These are phyloP conservation scores for Monosporascus sp. DNA, from an alignment of 2,329 filamentous ascomycete genomes.

Conservation along the genomic window DNA sequence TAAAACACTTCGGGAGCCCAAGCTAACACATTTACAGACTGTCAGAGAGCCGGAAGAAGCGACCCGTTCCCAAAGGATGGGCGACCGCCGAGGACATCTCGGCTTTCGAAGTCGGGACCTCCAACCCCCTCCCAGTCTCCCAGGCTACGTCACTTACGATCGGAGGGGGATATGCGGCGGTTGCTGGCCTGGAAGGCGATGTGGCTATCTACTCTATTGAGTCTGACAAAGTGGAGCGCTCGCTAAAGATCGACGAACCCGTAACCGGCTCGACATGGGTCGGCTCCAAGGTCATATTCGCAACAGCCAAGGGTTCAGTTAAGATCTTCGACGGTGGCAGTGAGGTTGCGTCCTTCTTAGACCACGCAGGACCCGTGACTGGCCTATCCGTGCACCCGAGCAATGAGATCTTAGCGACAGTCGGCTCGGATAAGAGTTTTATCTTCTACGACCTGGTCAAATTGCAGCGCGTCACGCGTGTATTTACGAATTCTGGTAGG, in stretches of 20 bases:
- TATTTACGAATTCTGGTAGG: conserved; percentile 76
- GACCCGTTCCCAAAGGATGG: conserved; percentile 81
- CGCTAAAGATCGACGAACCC: conserved; percentile 60
- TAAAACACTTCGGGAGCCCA: conserved; percentile 7
- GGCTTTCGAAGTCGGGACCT: conserved; percentile 38
- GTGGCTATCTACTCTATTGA: conserved; percentile 71
- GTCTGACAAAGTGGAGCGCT: conserved; percentile 61
- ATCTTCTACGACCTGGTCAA: conserved; percentile 76
- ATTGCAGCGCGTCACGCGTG: conserved; percentile 66
- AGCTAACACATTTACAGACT: conserved; percentile 49
- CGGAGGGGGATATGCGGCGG: conserved; percentile 60
- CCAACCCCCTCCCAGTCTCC: conserved; percentile 42
- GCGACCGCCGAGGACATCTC: conserved; percentile 67
- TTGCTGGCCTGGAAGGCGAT: conserved; percentile 70
- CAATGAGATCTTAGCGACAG: conserved; percentile 76
- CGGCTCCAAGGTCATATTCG: conserved; percentile 64
- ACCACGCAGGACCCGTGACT: conserved; percentile 78
- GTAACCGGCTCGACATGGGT: conserved; percentile 63
- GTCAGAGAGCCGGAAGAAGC: conserved; percentile 84
- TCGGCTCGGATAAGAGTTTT: conserved; percentile 88
- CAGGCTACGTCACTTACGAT: conserved; percentile 45
- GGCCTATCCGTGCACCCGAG: conserved; percentile 77
- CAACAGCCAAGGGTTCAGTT: conserved; percentile 69
- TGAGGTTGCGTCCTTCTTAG: conserved; percentile 65
- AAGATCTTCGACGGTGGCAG: conserved; percentile 72